Evolutionary conservation across 345 rosid genomes (phyloP).

Genomic region (Isatis tinctoria): DNA sequence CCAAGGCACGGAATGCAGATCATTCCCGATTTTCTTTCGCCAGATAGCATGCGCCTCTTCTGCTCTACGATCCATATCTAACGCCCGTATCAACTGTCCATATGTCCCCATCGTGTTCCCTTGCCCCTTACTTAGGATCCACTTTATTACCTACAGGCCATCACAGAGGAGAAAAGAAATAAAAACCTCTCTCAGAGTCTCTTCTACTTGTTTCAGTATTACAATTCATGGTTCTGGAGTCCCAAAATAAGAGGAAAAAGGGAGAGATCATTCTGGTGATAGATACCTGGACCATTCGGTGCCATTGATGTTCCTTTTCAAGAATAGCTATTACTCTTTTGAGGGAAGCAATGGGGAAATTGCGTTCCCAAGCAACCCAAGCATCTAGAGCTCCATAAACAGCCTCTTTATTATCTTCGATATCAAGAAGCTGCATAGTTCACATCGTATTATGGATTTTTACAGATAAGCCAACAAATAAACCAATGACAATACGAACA

Average conservation of each 20-base stretch:
- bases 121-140: slow-evolving; percentile 99
- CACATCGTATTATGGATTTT: not conserved
- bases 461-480: not conserved
- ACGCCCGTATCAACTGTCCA: slow-evolving; percentile 65
- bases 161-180: not conserved
- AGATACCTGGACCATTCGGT: slow-evolving; percentile 74
- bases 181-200: not conserved
- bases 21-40: slow-evolving; percentile 63
- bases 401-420: slow-evolving; percentile 73
- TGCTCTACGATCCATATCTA: slow-evolving; percentile 87
- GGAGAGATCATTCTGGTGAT: not conserved
- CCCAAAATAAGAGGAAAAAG: not conserved
- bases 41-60: slow-evolving; percentile 87
- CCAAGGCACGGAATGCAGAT: slow-evolving; percentile 96
- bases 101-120: slow-evolving; percentile 87
- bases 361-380: slow-evolving; percentile 95
- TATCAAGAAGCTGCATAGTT: slow-evolving; percentile 59
- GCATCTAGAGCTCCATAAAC: slow-evolving; percentile 92
- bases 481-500: not conserved
- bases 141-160: slow-evolving; percentile 72
- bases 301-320: slow-evolving; percentile 90
- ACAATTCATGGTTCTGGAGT: not conserved
- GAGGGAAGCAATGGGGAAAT: slow-evolving; percentile 73
- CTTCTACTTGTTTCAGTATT: not conserved
- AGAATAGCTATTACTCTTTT: slow-evolving; percentile 63